Conservation (phyloP, 371 early-diverging fungal genomes). For the Syncephalastrum sp. region DNA sequence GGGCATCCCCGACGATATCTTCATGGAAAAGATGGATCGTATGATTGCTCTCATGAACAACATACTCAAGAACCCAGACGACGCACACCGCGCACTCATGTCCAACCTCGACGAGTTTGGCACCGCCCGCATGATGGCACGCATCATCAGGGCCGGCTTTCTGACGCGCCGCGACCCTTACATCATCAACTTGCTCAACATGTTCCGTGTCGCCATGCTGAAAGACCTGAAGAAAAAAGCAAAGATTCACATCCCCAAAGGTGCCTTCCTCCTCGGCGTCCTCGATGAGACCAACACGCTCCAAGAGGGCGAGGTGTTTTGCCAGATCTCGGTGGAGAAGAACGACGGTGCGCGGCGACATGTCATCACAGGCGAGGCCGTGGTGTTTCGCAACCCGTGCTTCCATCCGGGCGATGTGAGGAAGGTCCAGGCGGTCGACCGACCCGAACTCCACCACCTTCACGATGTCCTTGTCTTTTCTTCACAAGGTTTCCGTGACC, state of each 20-base stretch:
- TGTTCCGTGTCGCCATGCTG: slow-evolving; percentile 54
- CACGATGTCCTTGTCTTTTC: slow-evolving; percentile 79
- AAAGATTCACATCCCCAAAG: slow-evolving; percentile 65
- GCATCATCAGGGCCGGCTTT: slow-evolving; percentile 62
- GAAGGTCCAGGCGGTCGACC: slow-evolving; percentile 66
- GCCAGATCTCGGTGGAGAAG: slow-evolving; percentile 44
- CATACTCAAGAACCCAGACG: slow-evolving; percentile 39
- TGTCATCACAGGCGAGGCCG: slow-evolving; percentile 46
- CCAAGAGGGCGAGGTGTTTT: slow-evolving; percentile 70
- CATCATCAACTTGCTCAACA: slow-evolving; percentile 53
- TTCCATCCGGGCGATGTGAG: slow-evolving; percentile 87
- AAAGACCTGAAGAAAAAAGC: slow-evolving; percentile 70
- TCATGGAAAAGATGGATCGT: slow-evolving; percentile 48
- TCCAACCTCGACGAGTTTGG: slow-evolving; percentile 60
- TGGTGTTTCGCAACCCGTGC: slow-evolving; percentile 72
- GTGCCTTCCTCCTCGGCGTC: slow-evolving; percentile 74
- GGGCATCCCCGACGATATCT: slow-evolving; percentile 59
- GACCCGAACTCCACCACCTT: slow-evolving; percentile 55
- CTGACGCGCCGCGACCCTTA: slow-evolving; percentile 54
- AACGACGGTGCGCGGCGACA: slow-evolving; percentile 18
- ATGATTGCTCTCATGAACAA: slow-evolving; percentile 44
- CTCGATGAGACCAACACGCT: slow-evolving; percentile 74
- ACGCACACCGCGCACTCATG: slow-evolving; percentile 48
- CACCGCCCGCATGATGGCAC: slow-evolving; percentile 44
- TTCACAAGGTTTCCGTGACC: slow-evolving; percentile 68